phyloP scores from a whole-genome alignment of 2,329 filamentous ascomycete genomes.

The Fusarium sp. region DNA sequence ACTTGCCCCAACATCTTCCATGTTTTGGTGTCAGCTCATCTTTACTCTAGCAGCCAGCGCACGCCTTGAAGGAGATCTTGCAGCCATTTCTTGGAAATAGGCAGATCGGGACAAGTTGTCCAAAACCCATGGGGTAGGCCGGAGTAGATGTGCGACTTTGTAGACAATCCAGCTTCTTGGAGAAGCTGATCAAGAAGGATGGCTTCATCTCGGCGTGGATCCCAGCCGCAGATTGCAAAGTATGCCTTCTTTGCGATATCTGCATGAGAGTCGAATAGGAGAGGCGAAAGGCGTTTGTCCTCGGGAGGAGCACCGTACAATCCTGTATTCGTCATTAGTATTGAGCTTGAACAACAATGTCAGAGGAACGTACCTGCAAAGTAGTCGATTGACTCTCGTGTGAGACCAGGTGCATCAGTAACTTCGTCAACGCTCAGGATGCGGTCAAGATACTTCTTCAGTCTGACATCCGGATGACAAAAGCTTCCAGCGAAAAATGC shows the following conservation, averaged over 20 bases:
- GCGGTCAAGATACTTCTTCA: constrained; percentile 50
- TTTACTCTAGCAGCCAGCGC: constrained; percentile 35
- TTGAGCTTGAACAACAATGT: rapidly evolving
- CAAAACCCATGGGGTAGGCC: constrained; percentile 56
- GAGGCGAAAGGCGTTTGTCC: constrained; percentile 54
- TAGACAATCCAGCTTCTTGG: constrained; percentile 46
- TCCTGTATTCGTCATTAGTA: constrained; percentile 17
- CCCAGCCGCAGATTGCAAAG: constrained; percentile 60
- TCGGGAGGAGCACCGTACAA: constrained; percentile 44
- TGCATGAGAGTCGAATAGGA: constrained; percentile 48
- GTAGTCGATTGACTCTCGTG: constrained; percentile 50
- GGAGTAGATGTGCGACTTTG: constrained; percentile 54
- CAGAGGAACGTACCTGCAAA: constrained; percentile 41
- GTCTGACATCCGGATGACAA: constrained; percentile 53
- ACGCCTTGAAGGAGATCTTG: constrained; percentile 42
- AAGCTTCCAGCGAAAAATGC: constrained; percentile 60
- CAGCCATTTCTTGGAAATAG: constrained; percentile 47
- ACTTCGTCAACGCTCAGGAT: constrained; percentile 53
- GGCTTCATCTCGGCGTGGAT: constrained; percentile 61
- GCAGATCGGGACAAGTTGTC: constrained; percentile 51
- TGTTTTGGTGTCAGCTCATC: neutral
- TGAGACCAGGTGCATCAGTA: constrained; percentile 47
- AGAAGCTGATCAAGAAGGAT: constrained; percentile 57
- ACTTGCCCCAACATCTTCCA: neutral
- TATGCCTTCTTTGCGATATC: constrained; percentile 50